A percentile compares a stretch with the other conserved stretches of the same genome.
These are phyloP conservation scores for Zygnema circumcarinatum DNA, from an alignment of 139 green algal species.

Conservation along the genomic window DNA sequence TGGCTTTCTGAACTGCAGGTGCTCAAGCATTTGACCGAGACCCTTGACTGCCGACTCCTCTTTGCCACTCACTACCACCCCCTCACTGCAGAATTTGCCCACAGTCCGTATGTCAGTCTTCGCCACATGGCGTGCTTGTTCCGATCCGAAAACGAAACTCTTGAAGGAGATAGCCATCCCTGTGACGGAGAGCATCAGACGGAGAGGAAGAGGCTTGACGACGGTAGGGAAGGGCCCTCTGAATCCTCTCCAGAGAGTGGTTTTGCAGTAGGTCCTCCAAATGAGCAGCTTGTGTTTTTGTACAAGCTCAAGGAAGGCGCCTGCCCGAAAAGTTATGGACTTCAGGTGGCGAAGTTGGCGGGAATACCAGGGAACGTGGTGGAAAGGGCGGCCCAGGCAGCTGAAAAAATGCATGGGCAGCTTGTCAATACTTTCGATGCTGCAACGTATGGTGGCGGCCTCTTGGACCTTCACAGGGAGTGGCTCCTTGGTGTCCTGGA, in stretches of 20 bases:
- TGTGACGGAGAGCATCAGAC: not conserved
- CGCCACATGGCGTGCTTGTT: slow-evolving; percentile 49
- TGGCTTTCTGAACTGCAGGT: too few relatives aligned
- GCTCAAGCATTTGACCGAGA: slow-evolving; percentile 77
- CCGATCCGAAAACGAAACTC: not conserved
- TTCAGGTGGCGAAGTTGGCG: slow-evolving; percentile 91
- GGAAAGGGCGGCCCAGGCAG: not conserved
- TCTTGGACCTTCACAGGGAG: slow-evolving; percentile 9
- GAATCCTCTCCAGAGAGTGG: slow-evolving; percentile 6
- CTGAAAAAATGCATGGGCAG: slow-evolving; percentile 17
- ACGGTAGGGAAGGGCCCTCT: slow-evolving; percentile 16
- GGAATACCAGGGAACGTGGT: slow-evolving; percentile 64
- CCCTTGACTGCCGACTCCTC: slow-evolving; percentile 78
- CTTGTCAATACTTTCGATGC: slow-evolving; percentile 41
- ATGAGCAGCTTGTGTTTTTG: slow-evolving; percentile 87
- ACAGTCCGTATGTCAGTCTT: not conserved
- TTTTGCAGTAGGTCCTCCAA: not conserved
- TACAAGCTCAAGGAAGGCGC: slow-evolving; percentile 78
- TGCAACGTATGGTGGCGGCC: not conserved
- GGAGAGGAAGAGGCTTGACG: not conserved
- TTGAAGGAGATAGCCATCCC: not conserved
- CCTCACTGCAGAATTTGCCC: slow-evolving; percentile 65
- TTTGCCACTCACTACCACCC: slow-evolving; percentile 98
- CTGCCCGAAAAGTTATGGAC: slow-evolving; percentile 94
- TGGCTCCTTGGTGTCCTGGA: slow-evolving; percentile 17